These are phyloP conservation scores for Thalassiosira tumida DNA, from an alignment of 352 stramenopile species.

Conservation along the genomic window DNA sequence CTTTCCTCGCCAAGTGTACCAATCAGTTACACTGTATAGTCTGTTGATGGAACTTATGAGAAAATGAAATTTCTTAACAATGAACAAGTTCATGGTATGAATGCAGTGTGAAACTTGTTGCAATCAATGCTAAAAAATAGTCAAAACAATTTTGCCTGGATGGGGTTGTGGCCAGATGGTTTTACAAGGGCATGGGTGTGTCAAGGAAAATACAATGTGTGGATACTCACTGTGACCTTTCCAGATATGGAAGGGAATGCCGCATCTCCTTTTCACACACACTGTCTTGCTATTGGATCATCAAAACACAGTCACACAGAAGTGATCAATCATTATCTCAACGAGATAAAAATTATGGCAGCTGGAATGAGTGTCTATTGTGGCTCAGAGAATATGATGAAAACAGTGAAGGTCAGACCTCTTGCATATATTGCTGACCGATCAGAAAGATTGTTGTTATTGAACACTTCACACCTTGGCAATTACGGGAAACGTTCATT, in stretches of 20 bases:
- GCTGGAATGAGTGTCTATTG: neutral
- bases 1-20: neutral
- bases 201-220: conserved; percentile 47
- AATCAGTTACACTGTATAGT: neutral
- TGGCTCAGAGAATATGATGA: neutral
- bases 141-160: neutral
- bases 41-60: neutral
- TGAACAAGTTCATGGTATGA: neutral
- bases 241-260: neutral
- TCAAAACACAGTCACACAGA: neutral
- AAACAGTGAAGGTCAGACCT: neutral
- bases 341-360: neutral
- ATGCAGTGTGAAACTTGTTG: too few relatives aligned
- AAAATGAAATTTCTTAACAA: neutral
- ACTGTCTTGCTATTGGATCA: conserved; percentile 12
- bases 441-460: conserved; percentile 9
- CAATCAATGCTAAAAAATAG: neutral
- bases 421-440: conserved; percentile 41
- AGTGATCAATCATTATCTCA: conserved; percentile 26
- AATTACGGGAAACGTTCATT: conserved; percentile 4
- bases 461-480: neutral
- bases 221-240: conserved; percentile 47
- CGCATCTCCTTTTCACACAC: conserved; percentile 43
- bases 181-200: conserved; percentile 11
- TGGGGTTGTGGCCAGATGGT: conserved; percentile 48